phyloP scores from a whole-genome alignment of 345 rosid genomes.

The Rhizophora apiculata region DNA sequence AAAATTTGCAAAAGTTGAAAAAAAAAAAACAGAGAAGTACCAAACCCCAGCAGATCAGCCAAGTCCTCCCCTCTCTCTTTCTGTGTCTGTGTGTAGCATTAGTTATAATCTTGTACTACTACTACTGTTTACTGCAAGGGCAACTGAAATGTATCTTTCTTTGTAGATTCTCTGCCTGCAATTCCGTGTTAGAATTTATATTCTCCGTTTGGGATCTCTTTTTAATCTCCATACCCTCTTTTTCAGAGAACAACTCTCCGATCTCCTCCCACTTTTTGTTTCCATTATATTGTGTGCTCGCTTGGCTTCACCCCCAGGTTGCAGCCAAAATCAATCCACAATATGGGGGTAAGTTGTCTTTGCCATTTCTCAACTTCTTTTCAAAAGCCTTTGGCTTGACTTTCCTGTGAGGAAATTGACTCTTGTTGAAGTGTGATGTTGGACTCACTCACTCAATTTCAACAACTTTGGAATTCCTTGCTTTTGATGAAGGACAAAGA shows the following conservation, averaged over 20 bases:
- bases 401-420: no score
- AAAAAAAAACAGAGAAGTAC: no score
- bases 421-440: no score
- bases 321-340: background rate
- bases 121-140: constrained; percentile 12
- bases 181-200: constrained; percentile 15
- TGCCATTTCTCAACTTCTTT: background rate
- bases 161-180: constrained; percentile 24
- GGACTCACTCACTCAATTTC: no score
- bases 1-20: no score
- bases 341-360: constrained; percentile 22
- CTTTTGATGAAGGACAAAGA: background rate
- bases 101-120: background rate
- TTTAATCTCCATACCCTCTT: constrained; percentile 14
- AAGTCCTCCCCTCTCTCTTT: no score
- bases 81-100: no score
- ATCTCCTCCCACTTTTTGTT: background rate
- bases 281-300: background rate
- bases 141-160: constrained; percentile 24
- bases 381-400: no score
- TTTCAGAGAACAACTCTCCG: constrained; percentile 1
- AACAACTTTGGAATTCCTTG: background rate
- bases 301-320: background rate
- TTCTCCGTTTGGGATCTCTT: background rate
- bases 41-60: no score